A percentile compares a stretch with the other conserved stretches of the same genome.
phyloP scores from a whole-genome alignment of 2,329 filamentous ascomycete species.

The Penicillium sp. region DNA sequence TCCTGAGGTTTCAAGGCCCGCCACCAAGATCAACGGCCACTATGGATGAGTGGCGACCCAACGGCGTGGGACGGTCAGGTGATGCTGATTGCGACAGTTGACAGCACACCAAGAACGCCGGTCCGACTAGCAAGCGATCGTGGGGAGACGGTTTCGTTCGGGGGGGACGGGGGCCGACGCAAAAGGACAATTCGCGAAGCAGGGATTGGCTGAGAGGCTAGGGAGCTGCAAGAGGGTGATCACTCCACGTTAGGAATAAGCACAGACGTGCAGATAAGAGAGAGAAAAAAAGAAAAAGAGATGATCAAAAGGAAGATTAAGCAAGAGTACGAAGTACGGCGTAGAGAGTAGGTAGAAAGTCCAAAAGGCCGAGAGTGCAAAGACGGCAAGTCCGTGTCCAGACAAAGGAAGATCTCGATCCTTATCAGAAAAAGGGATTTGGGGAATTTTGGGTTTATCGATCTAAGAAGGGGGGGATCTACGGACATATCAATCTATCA shows the following conservation, averaged over 20 bases:
- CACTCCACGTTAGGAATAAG: conserved; percentile 12
- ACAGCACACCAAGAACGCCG: conserved; percentile 18
- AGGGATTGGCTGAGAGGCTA: conserved; percentile 19
- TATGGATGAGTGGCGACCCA: conserved; percentile 22
- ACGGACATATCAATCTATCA: conserved; percentile 28
- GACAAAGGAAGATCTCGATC: neutral
- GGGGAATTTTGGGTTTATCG: conserved; percentile 24
- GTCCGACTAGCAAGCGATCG: conserved; percentile 15
- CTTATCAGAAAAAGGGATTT: conserved; percentile 19
- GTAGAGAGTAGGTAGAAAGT: neutral
- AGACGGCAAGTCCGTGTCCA: neutral
- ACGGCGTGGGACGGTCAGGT: conserved; percentile 21
- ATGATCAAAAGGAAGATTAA: neutral
- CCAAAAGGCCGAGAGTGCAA: neutral
- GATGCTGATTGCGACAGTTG: conserved; percentile 24
- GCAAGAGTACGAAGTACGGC: neutral
- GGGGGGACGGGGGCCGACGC: conserved; percentile 4
- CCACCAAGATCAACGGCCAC: neutral
- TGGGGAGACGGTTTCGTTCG: conserved; percentile 6
- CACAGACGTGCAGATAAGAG: conserved; percentile 5
- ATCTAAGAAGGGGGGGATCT: conserved; percentile 29
- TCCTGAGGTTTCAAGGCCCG: neutral
- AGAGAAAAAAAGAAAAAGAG: neutral
- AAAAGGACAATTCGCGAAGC: conserved; percentile 8
- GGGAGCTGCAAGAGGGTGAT: conserved; percentile 25